Base-by-base conservation (phyloP, 2,329 filamentous ascomycete genomes). In the Ambrosiella cleistominuta region DNA sequence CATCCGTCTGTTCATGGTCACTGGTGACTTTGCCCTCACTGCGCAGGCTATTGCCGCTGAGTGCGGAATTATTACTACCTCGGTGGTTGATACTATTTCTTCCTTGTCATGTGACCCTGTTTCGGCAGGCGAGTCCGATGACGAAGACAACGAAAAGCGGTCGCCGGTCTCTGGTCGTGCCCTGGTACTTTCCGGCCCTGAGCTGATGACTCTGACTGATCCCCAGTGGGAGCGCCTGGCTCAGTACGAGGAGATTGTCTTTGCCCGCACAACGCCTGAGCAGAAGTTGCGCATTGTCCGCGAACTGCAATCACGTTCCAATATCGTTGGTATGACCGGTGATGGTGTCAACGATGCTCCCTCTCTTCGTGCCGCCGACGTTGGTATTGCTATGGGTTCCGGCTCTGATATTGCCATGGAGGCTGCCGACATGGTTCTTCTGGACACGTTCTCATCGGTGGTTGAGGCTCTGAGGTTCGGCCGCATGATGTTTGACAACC, bases 401-500 rank as follows among this genome's bases (percentile, higher is more conserved):
- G 93, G 93, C 67, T 98, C 93, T 27, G 93, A 98, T 68, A 94
- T 98, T 37, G 88, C 93, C 61, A 96, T 95, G 74, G 76, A 98
- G 64, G 93, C 93, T 19, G 88, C 94, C 60, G 93, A 98, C 69
- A 98, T 98, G 93, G 91, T 98, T 56, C 83, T 98, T 55, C 87
- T 90, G 27, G 94, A 98, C 72, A 89, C 96, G 73, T 97, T 98
- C 75, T 98, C 98, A 70, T 93, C 93, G 61, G 97, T 93, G 1
- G 98, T 98, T 64, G 88, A 95, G 69, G 93, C 93, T 52, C 89
- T 98, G 62, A 93, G 97, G 70, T 93, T 98, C 72, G 93, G 93
- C 57, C 85, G 93, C 62, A 90, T 90, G 63, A 98, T 98, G 72
- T 98, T 96, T 79, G 96, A 93, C 82, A 98, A 98, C 77, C 97